Conservation (phyloP, 2,329 filamentous ascomycete species). For the Fonsecaea nubica region DNA sequence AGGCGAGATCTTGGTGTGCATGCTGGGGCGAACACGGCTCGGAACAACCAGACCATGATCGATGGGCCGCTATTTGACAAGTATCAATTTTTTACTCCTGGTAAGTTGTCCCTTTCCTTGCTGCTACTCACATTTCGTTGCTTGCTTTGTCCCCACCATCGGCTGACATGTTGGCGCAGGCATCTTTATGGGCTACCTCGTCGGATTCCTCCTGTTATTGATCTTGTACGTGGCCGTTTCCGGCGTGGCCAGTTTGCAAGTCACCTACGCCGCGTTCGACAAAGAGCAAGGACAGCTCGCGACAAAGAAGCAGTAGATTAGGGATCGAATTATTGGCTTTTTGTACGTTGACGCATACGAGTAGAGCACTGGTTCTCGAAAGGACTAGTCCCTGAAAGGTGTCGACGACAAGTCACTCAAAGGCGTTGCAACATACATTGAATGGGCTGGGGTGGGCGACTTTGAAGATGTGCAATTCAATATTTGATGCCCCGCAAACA, state of each 20-base stretch:
- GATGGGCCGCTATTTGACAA: conserved; percentile 73
- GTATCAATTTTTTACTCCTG: conserved; percentile 92
- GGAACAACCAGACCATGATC: conserved; percentile 46
- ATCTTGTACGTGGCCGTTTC: conserved; percentile 80
- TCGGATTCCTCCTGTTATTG: conserved; percentile 71
- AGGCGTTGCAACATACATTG: background rate
- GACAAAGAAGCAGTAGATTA: conserved; percentile 39
- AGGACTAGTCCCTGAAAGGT: background rate
- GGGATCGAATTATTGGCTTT: background rate
- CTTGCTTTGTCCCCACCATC: background rate
- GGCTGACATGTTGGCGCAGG: conserved; percentile 57
- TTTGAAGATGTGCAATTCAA: background rate
- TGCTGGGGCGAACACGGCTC: conserved; percentile 26
- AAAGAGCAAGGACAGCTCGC: conserved; percentile 85
- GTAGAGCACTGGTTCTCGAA: background rate
- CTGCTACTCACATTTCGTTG: background rate
- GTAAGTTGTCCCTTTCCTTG: conserved; percentile 56
- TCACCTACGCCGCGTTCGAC: conserved; percentile 93
- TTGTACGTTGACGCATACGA: background rate
- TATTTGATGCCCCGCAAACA: background rate
- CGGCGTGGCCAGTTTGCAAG: conserved; percentile 79
- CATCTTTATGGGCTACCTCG: conserved; percentile 85
- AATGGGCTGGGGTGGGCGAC: background rate
- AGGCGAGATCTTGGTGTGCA: conserved; percentile 66
- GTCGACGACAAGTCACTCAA: background rate